Conservation (phyloP, 805 yeast species). For the Alloascoidea africana region DNA sequence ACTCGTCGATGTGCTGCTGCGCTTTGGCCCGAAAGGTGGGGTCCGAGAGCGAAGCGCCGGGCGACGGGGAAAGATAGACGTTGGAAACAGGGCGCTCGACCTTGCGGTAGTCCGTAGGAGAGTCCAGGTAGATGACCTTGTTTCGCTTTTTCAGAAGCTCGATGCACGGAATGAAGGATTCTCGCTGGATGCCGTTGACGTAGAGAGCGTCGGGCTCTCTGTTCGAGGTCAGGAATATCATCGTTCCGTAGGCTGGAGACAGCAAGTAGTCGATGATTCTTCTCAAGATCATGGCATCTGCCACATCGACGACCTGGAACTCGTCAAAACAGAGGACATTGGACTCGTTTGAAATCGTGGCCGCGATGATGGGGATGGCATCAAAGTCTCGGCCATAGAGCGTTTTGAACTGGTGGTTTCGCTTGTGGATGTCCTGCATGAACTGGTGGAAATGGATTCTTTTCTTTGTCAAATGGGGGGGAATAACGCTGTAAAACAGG, state of each 20-base stretch:
- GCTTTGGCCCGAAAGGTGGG: slow-evolving; percentile 35
- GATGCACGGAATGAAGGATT: slow-evolving; percentile 85
- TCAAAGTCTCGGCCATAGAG: slow-evolving; percentile 64
- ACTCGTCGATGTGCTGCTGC: slow-evolving; percentile 44
- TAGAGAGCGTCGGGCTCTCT: slow-evolving; percentile 90
- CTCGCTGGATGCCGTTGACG: slow-evolving; percentile 87
- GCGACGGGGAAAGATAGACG: slow-evolving; percentile 62
- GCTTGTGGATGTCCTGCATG: slow-evolving; percentile 86
- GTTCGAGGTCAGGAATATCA: slow-evolving; percentile 86
- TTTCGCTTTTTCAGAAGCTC: slow-evolving; percentile 59
- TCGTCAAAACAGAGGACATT: slow-evolving; percentile 90
- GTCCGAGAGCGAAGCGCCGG: slow-evolving; percentile 40
- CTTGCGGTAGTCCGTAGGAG: slow-evolving; percentile 90
- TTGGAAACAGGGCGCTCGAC: slow-evolving; percentile 71
- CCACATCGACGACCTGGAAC: slow-evolving; percentile 96
- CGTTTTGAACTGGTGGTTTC: slow-evolving; percentile 59
- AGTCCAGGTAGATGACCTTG: slow-evolving; percentile 64
- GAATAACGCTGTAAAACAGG: slow-evolving; percentile 75
- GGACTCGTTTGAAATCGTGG: slow-evolving; percentile 61
- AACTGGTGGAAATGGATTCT: slow-evolving; percentile 93
- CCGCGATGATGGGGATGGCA: slow-evolving; percentile 71
- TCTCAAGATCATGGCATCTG: slow-evolving; percentile 93
- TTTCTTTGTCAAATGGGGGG: slow-evolving; percentile 57
- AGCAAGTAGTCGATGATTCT: slow-evolving; percentile 54
- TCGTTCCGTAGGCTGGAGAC: slow-evolving; percentile 64